phyloP scores from a whole-genome alignment of 305 asterid species.

The Coffea humblotiana region DNA sequence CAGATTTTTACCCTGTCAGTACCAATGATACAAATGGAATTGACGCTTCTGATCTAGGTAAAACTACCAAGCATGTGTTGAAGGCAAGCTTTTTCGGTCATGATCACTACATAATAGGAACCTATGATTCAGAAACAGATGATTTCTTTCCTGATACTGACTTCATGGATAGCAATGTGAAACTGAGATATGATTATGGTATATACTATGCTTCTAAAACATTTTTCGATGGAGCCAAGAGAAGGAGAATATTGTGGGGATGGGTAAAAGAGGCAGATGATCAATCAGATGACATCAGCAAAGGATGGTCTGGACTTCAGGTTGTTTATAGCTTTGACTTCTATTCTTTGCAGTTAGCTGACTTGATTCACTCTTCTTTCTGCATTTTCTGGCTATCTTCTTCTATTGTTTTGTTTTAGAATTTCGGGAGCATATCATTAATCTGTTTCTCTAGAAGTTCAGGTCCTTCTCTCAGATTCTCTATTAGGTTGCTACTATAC shows the following conservation, averaged over 20 bases:
- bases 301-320: conserved; percentile 71
- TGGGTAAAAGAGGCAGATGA: conserved; percentile 29
- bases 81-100: conserved; percentile 49
- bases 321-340: conserved; percentile 9
- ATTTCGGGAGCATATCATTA: too few relatives aligned
- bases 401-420: too few relatives aligned
- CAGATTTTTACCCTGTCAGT: conserved; percentile 62
- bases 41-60: conserved; percentile 44
- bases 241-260: conserved; percentile 31
- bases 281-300: conserved; percentile 27
- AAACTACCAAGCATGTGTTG: conserved; percentile 41
- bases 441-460: too few relatives aligned
- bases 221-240: conserved; percentile 25
- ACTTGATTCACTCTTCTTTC: too few relatives aligned
- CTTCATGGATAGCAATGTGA: conserved; percentile 40
- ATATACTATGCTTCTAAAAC: conserved; percentile 35
- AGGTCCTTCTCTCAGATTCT: too few relatives aligned
- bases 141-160: conserved; percentile 34
- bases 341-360: too few relatives aligned
- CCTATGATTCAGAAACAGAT: conserved; percentile 35
- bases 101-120: conserved; percentile 51
- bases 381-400: too few relatives aligned
- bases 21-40: conserved; percentile 33
- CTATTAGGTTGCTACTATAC: background rate
- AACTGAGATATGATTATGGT: conserved; percentile 34